phyloP scores from a whole-genome alignment of 2,329 filamentous ascomycete genomes.

The Xylariales sp. region DNA sequence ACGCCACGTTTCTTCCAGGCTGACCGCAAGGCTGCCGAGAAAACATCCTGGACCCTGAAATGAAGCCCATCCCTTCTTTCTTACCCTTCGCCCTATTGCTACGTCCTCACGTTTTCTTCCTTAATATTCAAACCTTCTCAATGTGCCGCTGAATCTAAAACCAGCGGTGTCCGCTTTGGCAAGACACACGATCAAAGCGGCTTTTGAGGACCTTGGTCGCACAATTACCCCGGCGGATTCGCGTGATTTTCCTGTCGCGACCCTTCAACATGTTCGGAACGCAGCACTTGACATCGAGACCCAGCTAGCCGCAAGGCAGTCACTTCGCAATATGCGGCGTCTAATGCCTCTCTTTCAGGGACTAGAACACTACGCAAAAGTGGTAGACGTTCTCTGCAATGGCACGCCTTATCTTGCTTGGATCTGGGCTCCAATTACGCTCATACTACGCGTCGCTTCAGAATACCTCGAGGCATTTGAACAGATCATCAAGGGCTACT shows the following conservation, averaged over 20 bases:
- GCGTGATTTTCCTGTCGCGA: conserved; percentile 11
- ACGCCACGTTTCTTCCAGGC: no score
- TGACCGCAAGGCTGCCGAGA: no score
- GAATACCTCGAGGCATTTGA: conserved; percentile 29
- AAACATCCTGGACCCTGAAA: no score
- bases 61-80: no score
- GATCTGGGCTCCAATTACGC: conserved; percentile 23
- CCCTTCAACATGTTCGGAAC: conserved; percentile 10
- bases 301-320: background rate
- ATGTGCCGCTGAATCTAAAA: background rate
- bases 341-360: background rate
- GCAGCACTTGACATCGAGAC: conserved; percentile 10
- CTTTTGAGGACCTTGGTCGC: conserved; percentile 7
- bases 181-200: conserved; percentile 3
- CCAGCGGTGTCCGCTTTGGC: background rate
- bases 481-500: conserved; percentile 25
- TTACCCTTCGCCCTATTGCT: no score
- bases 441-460: conserved; percentile 21
- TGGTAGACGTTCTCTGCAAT: background rate
- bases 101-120: no score
- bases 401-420: conserved; percentile 4
- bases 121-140: background rate
- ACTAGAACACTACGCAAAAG: background rate
- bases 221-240: conserved; percentile 7
- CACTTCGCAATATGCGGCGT: background rate